Base-by-base conservation (phyloP, 2,329 filamentous ascomycete genomes). In the Alternaria infectoria region DNA sequence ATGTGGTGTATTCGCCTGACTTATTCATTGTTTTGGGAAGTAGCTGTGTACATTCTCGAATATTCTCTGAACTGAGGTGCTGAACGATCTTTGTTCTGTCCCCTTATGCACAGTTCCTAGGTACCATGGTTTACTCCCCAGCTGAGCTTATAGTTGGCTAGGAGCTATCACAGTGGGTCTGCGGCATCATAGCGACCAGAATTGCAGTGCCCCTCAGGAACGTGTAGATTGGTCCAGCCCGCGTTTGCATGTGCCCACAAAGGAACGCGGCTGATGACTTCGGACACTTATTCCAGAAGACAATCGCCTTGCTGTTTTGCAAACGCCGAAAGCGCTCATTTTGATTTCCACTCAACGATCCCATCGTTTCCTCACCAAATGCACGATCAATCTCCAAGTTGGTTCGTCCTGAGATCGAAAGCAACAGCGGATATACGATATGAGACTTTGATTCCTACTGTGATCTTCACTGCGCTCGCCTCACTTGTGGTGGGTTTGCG, bases 381-480 rank as follows among this genome's bases (percentile, higher is more conserved):
- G 69, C 60, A 62, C 9, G 60, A 54, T 13, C 57, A 71, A 25
- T 63, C 68, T 7, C 70, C 74, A 26, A 71, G 64, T 43, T 79
- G 71, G 74, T 67, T 69, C 46, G 32, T 74, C 3, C 30, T 74
- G 10, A 72, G 70, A 1, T 64, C 70, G 2, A 54, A 71, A 44
- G 71, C 69, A 6, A 66, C 70, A 2, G 71, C 69, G 28, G 63
- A 70, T 28, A 74, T 79, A 43, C 55, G 61, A 6, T 68, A 64
- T 46, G 57, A 69, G 7, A 72, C 74, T 4, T 64, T 80, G 3
- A 49, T 72, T 3, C 71, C 74, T 5, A 66, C 76, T 7, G 60
- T 76, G 4, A 40, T 69, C 2, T 71, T 76, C 45, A 76, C 74
- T 3, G 21, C 55, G 1, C n/a, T 78, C 3, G 76, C 77, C 15